These are phyloP conservation scores for Miamiensis avidus DNA, from an alignment of 169 alveolate species.

Conservation along the genomic window DNA sequence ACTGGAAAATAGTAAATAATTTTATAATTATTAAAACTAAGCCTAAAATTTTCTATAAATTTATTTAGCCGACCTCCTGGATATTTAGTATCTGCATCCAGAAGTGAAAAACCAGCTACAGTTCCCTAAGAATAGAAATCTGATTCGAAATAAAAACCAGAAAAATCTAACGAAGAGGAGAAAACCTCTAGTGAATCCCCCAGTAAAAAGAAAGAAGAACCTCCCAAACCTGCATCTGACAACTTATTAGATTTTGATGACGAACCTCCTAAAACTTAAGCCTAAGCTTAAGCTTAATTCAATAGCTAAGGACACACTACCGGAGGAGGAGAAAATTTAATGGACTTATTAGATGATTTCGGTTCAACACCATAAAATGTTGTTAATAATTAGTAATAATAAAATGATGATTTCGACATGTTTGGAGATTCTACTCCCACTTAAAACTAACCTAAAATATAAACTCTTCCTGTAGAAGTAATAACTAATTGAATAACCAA, in stretches of 20 bases:
- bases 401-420: conserved; percentile 13
- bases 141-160: too few species aligned
- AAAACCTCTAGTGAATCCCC: too few species aligned
- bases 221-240: not conserved
- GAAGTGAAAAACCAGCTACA: not conserved
- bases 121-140: not conserved
- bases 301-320: too few species aligned
- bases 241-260: not conserved
- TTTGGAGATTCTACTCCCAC: conserved; percentile 8
- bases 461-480: conserved; percentile 12
- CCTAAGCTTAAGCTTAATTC: not conserved
- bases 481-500: not conserved
- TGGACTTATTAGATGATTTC: not conserved
- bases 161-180: too few species aligned
- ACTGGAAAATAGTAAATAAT: conserved; percentile 58
- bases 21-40: conserved; percentile 40
- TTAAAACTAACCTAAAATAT: not conserved
- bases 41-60: not conserved
- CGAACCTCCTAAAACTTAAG: not conserved
- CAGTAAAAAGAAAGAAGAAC: too few species aligned
- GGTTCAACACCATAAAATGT: not conserved
- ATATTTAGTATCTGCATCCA: not conserved
- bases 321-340: not conserved
- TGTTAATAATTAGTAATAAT: not conserved
- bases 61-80: not conserved